Evolutionary conservation across 192 early-diverging fungal species (phyloP), one percentile per base, ranked within the genome.

Genomic region (Linnemannia zychae): DNA sequence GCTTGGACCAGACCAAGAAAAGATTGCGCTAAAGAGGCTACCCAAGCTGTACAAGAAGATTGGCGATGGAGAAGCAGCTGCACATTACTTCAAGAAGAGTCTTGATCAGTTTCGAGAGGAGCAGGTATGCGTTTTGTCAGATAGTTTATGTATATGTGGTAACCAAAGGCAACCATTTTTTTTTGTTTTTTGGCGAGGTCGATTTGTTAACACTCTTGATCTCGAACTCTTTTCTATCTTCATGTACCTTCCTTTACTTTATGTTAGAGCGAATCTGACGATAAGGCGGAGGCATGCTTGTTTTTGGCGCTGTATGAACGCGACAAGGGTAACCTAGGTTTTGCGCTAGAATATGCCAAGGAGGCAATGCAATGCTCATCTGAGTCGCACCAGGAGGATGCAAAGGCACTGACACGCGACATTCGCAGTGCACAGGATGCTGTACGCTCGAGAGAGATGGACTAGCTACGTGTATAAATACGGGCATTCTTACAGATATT

Each of bases 1-100:
- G 18, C 67, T 88, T 7, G 93, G 91, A 48, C 88, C 91, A 5
- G 95, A 97, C 44, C 89, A 87, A 40, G 92, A 92, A 73, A 88
- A 87, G 20, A 71, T 88, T 50, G 92, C 92, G 1, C 78, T 92
- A 31, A 84, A 90, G 37, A 83, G 92, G 46, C 70, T 97, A 50
- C 94, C 92, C 4, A 81, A 84, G 24, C 86, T 95, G 38, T 94
- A 93, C 76, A 92, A 88, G 37, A 91, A 90, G 46, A 78, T 89
- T 52, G 92, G 90, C 11, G 86, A 94, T 37, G 72, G 49, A 3
- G 81, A 82, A 4, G 88, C 80, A 31, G 95, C 94, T 9, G 91
- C 92, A 3, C 80, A 92, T 33, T 93, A 93, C 87, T 95, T 93
- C 74, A 84, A 77, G 3, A 78, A 75, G 57, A 81, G 78, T 67